phyloP scores from a whole-genome alignment of 768 basidiomycete genomes.

The Trichaptum fuscoviolaceum region DNA sequence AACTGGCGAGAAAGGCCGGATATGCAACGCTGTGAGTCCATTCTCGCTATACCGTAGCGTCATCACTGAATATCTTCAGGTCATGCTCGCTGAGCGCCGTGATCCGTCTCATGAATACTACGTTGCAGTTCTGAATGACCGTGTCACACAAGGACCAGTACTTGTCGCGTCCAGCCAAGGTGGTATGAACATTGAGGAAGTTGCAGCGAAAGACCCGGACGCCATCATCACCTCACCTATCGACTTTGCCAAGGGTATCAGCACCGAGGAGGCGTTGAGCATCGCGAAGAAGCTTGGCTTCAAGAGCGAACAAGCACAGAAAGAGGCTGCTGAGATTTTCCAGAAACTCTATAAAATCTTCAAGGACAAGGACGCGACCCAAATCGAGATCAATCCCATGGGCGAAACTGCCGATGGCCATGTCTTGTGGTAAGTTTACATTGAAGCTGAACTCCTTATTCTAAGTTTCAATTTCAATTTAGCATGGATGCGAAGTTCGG shows the following conservation, averaged over 20 bases:
- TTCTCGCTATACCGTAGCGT: not conserved
- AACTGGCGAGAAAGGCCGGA: slow-evolving; percentile 85
- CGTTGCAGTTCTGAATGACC: slow-evolving; percentile 94
- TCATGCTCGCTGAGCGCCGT: slow-evolving; percentile 97
- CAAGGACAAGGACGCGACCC: slow-evolving; percentile 98
- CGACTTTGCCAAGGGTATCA: slow-evolving; percentile 76
- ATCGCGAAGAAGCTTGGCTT: slow-evolving; percentile 93
- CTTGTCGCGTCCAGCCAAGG: slow-evolving; percentile 92
- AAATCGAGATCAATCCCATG: slow-evolving; percentile 99
- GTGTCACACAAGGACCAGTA: slow-evolving; percentile 81
- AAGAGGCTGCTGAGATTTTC: slow-evolving; percentile 90
- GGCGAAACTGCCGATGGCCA: slow-evolving; percentile 86
- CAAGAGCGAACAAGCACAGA: slow-evolving; percentile 60
- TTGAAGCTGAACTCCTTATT: not conserved
- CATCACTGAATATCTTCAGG: slow-evolving; percentile 37
- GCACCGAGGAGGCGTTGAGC: slow-evolving; percentile 59
- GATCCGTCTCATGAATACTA: slow-evolving; percentile 97
- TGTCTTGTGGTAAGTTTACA: slow-evolving; percentile 77
- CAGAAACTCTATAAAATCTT: slow-evolving; percentile 93
- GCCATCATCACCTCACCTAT: slow-evolving; percentile 97
- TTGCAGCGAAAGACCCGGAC: slow-evolving; percentile 89
- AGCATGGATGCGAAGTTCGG: slow-evolving; percentile 99
- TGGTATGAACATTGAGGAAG: slow-evolving; percentile 99
- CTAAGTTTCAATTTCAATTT: slow-evolving; percentile 3
- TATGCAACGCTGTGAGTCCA: slow-evolving; percentile 85